phyloP scores from a whole-genome alignment of 345 rosid genomes.

The Eucalyptus brandiana region DNA sequence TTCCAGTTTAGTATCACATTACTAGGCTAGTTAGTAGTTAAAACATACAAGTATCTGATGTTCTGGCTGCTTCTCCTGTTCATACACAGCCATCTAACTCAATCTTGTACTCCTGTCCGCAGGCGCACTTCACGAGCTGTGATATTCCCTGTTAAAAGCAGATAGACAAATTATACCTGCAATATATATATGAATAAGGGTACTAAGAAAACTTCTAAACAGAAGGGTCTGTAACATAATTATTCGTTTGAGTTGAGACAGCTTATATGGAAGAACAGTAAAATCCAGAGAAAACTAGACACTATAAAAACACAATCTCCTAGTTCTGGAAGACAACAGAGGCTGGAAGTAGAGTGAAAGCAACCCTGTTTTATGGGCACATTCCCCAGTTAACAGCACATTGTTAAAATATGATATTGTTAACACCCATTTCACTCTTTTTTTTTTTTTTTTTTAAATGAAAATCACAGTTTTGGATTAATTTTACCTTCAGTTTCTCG shows the following conservation, averaged over 20 bases:
- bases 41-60: background rate
- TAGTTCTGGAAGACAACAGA: background rate
- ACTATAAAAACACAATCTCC: background rate
- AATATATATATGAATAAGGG: background rate
- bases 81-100: background rate
- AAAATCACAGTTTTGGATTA: background rate
- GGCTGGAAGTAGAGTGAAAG: background rate
- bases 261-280: rapidly evolving
- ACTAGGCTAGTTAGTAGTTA: background rate
- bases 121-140: constrained; percentile 32
- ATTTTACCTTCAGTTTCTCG: constrained; percentile 43
- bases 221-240: background rate
- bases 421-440: background rate
- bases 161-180: background rate
- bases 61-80: background rate
- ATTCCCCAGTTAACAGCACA: background rate
- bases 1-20: constrained; percentile 13
- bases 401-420: background rate
- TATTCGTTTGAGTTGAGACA: background rate
- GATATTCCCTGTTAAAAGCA: constrained; percentile 44
- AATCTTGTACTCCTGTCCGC: constrained; percentile 54
- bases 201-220: background rate
- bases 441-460: background rate
- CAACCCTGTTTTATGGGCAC: background rate
- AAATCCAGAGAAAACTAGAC: background rate